Evolutionary conservation across 768 basidiomycete species (phyloP), one percentile per base, ranked within the genome.

Genomic region (Mycena rebaudengoi): DNA sequence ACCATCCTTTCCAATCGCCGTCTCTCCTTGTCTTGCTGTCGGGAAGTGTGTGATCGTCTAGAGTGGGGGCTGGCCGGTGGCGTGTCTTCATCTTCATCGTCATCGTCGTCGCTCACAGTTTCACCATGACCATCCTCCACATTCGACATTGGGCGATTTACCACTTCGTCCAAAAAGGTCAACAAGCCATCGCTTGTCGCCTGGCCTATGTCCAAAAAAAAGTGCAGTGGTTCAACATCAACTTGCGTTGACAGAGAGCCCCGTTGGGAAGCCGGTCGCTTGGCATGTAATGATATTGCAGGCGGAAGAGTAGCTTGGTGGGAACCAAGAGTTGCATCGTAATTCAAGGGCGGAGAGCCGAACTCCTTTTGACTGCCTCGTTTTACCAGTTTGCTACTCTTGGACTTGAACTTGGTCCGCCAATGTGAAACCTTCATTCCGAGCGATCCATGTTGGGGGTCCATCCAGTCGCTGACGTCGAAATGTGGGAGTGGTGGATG

Each of bases 141-240:
- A 29, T 10, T 52, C 62, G 29, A 66, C 60, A 25, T 10, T n/a
- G 3, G 45, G n/a, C 37, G 29, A 21, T 58, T 63, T 10, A 66
- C 28, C n/a, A 74, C 62, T 55, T 84, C 82, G 10, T 86, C 79
- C 41, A 90, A 37, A 64, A 91, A 91, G 0, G 75, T 70, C 32
- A 86, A 70, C 44, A 81, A 28, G 28, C 52, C 76, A 62, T 74
- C 79, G 51, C 77, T 67, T 61, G 79, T 71, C 50, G 86, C 66
- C 20, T 81, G 66, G 56, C 79, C 83, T 45, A 94, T 77, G 72
- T 96, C 94, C 26, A 92, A 52, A 70, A 94, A 93, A n/a, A 91
- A 40, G 70, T 95, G 94, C 11, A 96, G 68, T 11, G 95, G 91
- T 11, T 79, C 78, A 8, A 86, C 49, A n/a, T 72, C 71, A n/a